phyloP scores from a whole-genome alignment of 805 yeast species.

The Scheffersomyces stipitis region DNA sequence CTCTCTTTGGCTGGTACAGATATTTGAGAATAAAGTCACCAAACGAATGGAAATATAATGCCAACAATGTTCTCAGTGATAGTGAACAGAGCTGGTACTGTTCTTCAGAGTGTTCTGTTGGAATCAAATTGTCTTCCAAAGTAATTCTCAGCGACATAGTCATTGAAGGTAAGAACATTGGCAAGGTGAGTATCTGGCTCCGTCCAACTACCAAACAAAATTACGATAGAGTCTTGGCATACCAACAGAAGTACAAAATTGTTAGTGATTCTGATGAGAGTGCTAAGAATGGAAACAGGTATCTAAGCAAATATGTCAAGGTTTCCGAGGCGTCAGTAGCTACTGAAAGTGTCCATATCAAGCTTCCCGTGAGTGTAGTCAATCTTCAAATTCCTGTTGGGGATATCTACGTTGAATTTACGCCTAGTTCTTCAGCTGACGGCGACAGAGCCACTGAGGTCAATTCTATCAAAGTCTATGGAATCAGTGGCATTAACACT shows the following conservation, averaged over 20 bases:
- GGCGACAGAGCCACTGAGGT: conserved; percentile 1
- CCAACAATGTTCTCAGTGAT: conserved; percentile 38
- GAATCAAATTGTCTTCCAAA: conserved; percentile 31
- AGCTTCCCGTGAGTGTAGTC: conserved; percentile 33
- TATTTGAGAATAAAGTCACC: conserved; percentile 25
- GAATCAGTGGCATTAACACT: conserved; percentile 28
- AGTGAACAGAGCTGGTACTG: conserved; percentile 37
- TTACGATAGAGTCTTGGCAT: not conserved
- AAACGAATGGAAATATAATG: conserved; percentile 30
- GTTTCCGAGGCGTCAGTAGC: conserved; percentile 14
- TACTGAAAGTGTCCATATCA: conserved; percentile 22
- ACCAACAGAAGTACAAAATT: conserved; percentile 1
- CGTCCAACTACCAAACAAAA: not conserved
- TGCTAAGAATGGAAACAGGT: conserved; percentile 17
- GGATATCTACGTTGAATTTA: conserved; percentile 34
- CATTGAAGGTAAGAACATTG: conserved; percentile 14
- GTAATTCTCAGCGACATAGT: conserved; percentile 37
- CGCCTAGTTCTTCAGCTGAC: not conserved
- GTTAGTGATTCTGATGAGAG: not conserved
- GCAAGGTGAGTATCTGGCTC: not conserved
- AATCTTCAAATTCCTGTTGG: conserved; percentile 30
- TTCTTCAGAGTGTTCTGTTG: conserved; percentile 31
- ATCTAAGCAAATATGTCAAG: conserved; percentile 30
- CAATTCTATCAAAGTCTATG: too few relatives aligned
- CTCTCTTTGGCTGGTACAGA: conserved; percentile 43